phyloP scores from a whole-genome alignment of 768 basidiomycete species.

The Plicaturopsis crispa region DNA sequence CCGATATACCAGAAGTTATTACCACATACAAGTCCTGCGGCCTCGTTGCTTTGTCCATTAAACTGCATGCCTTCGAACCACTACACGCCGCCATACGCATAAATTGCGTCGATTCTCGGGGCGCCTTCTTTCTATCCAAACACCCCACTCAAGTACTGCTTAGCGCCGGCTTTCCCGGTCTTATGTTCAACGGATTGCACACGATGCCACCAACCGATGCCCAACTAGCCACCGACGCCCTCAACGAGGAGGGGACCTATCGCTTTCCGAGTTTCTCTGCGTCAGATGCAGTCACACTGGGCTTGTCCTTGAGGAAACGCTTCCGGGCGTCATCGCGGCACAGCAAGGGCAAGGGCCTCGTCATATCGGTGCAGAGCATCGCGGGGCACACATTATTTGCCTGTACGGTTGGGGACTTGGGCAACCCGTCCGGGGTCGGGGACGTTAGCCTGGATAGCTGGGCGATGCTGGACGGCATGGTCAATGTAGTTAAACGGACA shows the following conservation, averaged over 20 bases:
- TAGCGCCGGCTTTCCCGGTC: no score
- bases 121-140: no score
- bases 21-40: no score
- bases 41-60: no score
- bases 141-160: no score
- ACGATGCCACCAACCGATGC: constrained; percentile 60
- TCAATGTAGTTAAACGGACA: constrained; percentile 69
- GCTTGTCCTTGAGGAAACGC: constrained; percentile 76
- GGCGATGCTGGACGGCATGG: constrained; percentile 72
- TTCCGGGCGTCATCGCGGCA: constrained; percentile 69
- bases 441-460: constrained; percentile 81
- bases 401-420: constrained; percentile 79
- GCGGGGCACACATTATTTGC: constrained; percentile 75
- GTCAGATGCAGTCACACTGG: constrained; percentile 73
- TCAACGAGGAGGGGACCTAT: constrained; percentile 61
- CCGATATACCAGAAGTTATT: no score
- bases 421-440: constrained; percentile 53
- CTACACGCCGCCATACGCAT: no score
- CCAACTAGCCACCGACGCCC: constrained; percentile 63
- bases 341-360: constrained; percentile 70
- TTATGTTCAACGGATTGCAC: constrained; percentile 61
- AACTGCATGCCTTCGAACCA: no score
- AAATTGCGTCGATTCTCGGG: no score
- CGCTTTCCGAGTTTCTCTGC: constrained; percentile 72
- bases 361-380: constrained; percentile 73